Base-by-base conservation (phyloP, 2,329 filamentous ascomycete species). In the Hortaea sp. region DNA sequence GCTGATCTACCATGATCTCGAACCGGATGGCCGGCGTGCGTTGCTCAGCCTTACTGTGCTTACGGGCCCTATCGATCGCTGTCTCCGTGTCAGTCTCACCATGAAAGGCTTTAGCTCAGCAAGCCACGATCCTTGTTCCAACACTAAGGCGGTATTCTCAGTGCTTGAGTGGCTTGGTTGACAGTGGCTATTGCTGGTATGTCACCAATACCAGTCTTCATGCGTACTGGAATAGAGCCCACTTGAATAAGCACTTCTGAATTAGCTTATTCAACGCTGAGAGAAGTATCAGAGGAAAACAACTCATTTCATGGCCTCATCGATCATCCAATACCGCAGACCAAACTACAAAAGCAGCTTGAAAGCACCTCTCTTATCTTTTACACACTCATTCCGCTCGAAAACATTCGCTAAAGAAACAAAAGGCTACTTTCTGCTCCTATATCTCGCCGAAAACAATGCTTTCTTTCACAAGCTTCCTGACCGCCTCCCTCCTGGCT, bases 381-480 rank as follows among this genome's bases (percentile, higher is more conserved):
- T 4, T 4, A 20, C 4, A 20, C 20, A 20, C 20, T 20, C 20
- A 4, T 20, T 20, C 20, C 20, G 20, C 20, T 20, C 20, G 4
- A 20, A 20, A 2, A 20, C 20, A 20, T 20, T 20, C 20, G 20
- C 20, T 20, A 20, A 20, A 20, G 20, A 20, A 20, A 20, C 20
- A 20, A 20, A 20, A 20, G 4, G 20, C 20, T 20, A 20, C 20
- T 20, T 20, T 20, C 20, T 20, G 2, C 20, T 20, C 20, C 20
- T 20, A 20, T n/a, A 35, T 35, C 32, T n/a, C 7, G 9, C n/a
- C 32, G 42, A 35, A 35, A 47, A 49, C 35, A 42, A 54, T 54
- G 52, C 44, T 46, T 49, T 49, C 52, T 41, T 39, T 54, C 47
- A 47, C 37, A 43, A 43, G 42, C 42, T 12, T 53, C 42, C 42